Evolutionary conservation across 2,329 filamentous ascomycete genomes (phyloP).

Genomic region (Beauveria asiatica): DNA sequence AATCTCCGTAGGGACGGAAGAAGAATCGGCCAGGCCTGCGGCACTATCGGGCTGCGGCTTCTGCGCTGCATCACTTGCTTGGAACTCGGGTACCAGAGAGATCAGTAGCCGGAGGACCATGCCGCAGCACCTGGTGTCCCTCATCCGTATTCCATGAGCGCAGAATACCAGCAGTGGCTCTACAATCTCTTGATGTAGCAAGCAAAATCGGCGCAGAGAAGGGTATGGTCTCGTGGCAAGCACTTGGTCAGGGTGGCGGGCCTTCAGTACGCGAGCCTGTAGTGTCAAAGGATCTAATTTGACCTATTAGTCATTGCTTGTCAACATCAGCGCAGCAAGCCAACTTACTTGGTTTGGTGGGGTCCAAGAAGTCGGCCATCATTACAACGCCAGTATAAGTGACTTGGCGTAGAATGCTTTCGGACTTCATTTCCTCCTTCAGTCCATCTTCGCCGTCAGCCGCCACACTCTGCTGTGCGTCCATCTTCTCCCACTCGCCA

Average conservation of each 20-base stretch:
- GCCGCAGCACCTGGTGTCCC: slow-evolving; percentile 79
- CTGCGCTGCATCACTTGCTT: slow-evolving; percentile 23
- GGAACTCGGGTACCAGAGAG: slow-evolving; percentile 74
- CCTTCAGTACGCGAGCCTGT: slow-evolving; percentile 17
- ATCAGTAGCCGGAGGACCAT: slow-evolving; percentile 82
- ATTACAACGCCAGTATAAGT: slow-evolving; percentile 90
- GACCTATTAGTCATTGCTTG: not conserved
- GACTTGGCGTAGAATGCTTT: slow-evolving; percentile 87
- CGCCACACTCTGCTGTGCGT: slow-evolving; percentile 50
- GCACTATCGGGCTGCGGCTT: slow-evolving; percentile 12
- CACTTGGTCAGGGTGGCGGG: slow-evolving; percentile 11
- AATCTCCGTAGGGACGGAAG: slow-evolving; percentile 41
- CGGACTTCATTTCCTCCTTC: slow-evolving; percentile 94
- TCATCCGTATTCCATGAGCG: slow-evolving; percentile 81
- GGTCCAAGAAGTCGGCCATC: slow-evolving; percentile 81
- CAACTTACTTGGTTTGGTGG: slow-evolving; percentile 53
- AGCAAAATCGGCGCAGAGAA: slow-evolving; percentile 71
- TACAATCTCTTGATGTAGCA: slow-evolving; percentile 68
- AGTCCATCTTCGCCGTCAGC: slow-evolving; percentile 66
- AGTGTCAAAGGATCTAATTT: slow-evolving; percentile 24
- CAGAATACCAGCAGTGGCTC: slow-evolving; percentile 88
- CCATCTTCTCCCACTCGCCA: slow-evolving; percentile 75
- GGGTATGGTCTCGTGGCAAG: slow-evolving; percentile 34
- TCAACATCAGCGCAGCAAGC: not conserved
- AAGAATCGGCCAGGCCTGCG: slow-evolving; percentile 25